Evolutionary conservation across 768 basidiomycete genomes (phyloP).

Genomic region (Mycena galericulata): DNA sequence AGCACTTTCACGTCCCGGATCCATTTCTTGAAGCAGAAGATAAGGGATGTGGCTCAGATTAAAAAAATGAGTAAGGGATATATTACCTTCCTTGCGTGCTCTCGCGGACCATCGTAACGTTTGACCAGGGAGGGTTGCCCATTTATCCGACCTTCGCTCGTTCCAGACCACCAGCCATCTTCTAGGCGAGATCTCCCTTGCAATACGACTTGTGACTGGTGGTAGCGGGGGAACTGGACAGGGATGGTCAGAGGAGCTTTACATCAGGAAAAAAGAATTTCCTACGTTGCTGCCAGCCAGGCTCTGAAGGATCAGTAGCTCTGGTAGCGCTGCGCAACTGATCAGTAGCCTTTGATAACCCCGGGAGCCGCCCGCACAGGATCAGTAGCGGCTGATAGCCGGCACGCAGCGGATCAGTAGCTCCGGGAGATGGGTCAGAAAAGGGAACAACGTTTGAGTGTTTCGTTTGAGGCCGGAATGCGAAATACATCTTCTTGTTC

Average conservation of each 20-base stretch:
- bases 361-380: no score
- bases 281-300: no score
- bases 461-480: no score
- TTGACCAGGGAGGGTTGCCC: conserved; percentile 57
- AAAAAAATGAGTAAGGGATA: background rate
- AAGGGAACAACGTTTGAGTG: no score
- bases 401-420: no score
- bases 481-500: no score
- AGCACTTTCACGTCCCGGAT: conserved; percentile 61
- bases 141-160: conserved; percentile 52
- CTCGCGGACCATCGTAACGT: conserved; percentile 54
- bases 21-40: conserved; percentile 53
- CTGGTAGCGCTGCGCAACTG: no score
- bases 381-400: no score
- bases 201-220: conserved; percentile 60
- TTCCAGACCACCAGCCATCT: conserved; percentile 63
- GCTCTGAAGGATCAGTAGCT: no score
- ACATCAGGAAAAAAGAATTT: no score
- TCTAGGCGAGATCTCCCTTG: conserved; percentile 50
- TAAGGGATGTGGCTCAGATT: background rate
- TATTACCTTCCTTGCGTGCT: conserved; percentile 47
- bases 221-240: conserved; percentile 60
- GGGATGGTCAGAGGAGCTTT: background rate
- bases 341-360: no score
- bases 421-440: no score